phyloP scores from a whole-genome alignment of 2,329 filamentous ascomycete species.

The Colletotrichum lupini region DNA sequence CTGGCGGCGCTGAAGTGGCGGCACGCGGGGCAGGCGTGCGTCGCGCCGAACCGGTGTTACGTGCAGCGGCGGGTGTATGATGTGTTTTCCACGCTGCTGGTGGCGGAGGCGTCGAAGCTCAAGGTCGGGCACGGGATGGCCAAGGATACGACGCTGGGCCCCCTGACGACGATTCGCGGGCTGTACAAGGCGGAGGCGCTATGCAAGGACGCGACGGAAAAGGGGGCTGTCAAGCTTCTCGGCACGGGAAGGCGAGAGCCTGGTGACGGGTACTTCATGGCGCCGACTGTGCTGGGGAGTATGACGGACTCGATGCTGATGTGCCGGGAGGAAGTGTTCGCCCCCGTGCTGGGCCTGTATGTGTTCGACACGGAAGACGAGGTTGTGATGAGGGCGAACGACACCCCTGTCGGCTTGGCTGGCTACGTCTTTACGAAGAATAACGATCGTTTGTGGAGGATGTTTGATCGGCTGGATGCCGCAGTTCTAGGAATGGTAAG shows the following conservation, averaged over 20 bases:
- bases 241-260: constrained; percentile 66
- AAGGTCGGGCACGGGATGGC: constrained; percentile 40
- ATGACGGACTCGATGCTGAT: constrained; percentile 76
- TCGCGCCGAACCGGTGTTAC: constrained; percentile 68
- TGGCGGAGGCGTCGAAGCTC: constrained; percentile 39
- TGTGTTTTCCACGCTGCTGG: constrained; percentile 65
- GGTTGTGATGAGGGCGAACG: constrained; percentile 75
- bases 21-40: constrained; percentile 69
- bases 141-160: constrained; percentile 46
- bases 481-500: constrained; percentile 71
- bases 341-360: constrained; percentile 78
- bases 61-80: constrained; percentile 62
- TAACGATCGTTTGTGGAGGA: constrained; percentile 50
- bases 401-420: constrained; percentile 76
- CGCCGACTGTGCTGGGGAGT: constrained; percentile 76
- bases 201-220: constrained; percentile 71
- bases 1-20: constrained; percentile 65
- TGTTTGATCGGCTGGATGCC: constrained; percentile 66
- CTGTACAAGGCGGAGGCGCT: constrained; percentile 57
- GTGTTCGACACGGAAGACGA: constrained; percentile 78
- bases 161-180: constrained; percentile 47
- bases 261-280: constrained; percentile 77
- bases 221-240: constrained; percentile 69
- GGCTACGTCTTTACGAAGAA: constrained; percentile 76
- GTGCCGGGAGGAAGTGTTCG: constrained; percentile 79